These are phyloP conservation scores for Penicillium pulvis DNA, from an alignment of 495 filamentous ascomycete species.

Conservation along the genomic window DNA sequence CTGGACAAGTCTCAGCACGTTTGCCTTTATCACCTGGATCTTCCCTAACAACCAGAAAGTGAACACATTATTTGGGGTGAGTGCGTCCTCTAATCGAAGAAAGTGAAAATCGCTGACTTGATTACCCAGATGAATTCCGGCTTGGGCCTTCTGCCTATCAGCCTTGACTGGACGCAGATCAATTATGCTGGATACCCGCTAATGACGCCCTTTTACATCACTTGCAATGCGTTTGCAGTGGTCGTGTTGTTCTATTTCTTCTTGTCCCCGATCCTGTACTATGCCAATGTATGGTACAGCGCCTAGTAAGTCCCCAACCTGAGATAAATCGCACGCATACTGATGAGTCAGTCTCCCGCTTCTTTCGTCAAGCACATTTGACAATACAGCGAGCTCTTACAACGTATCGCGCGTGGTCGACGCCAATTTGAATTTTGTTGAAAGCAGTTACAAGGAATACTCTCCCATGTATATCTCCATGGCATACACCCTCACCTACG, in stretches of 20 bases:
- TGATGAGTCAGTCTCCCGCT: constrained; percentile 47
- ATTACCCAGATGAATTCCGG: constrained; percentile 44
- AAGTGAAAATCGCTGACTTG: neutral
- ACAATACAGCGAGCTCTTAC: constrained; percentile 60
- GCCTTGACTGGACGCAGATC: constrained; percentile 71
- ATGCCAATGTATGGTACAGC: constrained; percentile 47
- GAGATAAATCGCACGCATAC: neutral
- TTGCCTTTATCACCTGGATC: constrained; percentile 65
- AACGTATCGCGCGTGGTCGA: constrained; percentile 57
- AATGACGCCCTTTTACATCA: constrained; percentile 68
- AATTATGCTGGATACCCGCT: constrained; percentile 67
- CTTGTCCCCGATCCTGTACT: constrained; percentile 59
- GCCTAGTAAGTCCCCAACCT: constrained; percentile 49
- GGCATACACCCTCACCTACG: constrained; percentile 63
- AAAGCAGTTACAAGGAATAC: constrained; percentile 58
- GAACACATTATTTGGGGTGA: constrained; percentile 66
- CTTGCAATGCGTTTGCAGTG: constrained; percentile 65
- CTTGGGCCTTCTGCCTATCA: constrained; percentile 61
- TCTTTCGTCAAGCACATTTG: constrained; percentile 60
- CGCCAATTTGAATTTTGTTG: constrained; percentile 51
- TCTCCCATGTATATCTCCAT: constrained; percentile 67
- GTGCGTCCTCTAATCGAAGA: neutral
- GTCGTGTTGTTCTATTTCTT: constrained; percentile 55
- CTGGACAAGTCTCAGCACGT: constrained; percentile 65
- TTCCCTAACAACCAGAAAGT: constrained; percentile 58